These are phyloP conservation scores for Mycena belliarum DNA, from an alignment of 768 basidiomycete species.

Conservation along the genomic window DNA sequence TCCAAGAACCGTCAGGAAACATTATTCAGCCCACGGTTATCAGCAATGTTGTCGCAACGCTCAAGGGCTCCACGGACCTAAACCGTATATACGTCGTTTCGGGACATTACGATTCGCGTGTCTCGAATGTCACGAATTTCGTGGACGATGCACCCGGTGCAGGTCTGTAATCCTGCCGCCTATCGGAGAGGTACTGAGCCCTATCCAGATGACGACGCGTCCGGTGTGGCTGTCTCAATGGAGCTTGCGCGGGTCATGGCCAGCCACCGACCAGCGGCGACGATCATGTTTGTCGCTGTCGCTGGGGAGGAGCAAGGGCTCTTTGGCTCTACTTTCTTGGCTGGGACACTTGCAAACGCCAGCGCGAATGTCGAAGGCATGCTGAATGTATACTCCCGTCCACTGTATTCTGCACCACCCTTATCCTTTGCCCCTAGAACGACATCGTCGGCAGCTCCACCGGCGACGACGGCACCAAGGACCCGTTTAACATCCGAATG, in stretches of 20 bases:
- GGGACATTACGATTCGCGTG: conserved; percentile 56
- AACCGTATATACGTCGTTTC: conserved; percentile 54
- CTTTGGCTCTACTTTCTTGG: conserved; percentile 50
- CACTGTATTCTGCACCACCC: not conserved
- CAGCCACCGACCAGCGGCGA: conserved; percentile 46
- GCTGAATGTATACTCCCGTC: conserved; percentile 34
- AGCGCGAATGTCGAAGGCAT: conserved; percentile 56
- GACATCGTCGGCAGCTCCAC: conserved; percentile 57
- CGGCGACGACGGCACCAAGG: conserved; percentile 46
- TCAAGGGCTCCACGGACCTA: conserved; percentile 48
- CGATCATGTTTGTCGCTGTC: conserved; percentile 50
- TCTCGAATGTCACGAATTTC: conserved; percentile 40
- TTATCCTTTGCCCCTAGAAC: conserved; percentile 28
- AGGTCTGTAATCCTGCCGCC: not conserved
- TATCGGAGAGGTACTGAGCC: not conserved
- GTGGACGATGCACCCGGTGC: conserved; percentile 51
- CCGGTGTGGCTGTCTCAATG: conserved; percentile 56
- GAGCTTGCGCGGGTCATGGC: conserved; percentile 55
- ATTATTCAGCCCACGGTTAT: conserved; percentile 48
- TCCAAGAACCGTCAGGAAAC: conserved; percentile 36
- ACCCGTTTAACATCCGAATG: conserved; percentile 52
- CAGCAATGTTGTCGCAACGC: conserved; percentile 52
- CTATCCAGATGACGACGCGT: conserved; percentile 46
- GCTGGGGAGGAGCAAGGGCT: conserved; percentile 54
- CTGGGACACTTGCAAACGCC: conserved; percentile 39